Evolutionary conservation across 75 land plant genomes (phyloP).

Genomic region (Picea sitchensis): DNA sequence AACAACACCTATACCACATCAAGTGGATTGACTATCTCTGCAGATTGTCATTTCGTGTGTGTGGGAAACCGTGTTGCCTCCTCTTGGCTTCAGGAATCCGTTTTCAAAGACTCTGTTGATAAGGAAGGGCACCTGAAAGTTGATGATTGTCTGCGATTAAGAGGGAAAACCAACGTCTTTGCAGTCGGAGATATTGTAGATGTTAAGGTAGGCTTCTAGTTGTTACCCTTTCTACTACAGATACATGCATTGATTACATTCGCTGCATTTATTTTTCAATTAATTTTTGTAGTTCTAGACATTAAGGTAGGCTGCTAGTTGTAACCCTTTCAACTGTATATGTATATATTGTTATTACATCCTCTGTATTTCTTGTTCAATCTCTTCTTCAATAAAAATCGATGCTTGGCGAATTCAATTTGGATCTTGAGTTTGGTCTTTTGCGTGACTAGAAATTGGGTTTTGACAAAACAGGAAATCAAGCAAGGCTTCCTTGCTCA

Average conservation of each 20-base stretch:
- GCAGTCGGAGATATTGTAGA: conserved; percentile 43
- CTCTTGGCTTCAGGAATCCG: conserved; percentile 27
- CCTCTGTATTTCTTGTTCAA: background rate
- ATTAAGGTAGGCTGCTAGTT: too few species aligned
- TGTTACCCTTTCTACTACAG: background rate
- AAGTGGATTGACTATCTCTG: conserved; percentile 43
- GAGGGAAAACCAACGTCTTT: conserved; percentile 30
- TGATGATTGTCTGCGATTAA: conserved; percentile 21
- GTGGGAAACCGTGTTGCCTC: conserved; percentile 22
- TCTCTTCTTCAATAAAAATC: background rate
- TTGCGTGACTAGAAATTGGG: background rate
- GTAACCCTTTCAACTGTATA: too few species aligned
- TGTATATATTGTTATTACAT: background rate
- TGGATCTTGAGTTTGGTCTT: background rate
- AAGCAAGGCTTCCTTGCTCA: conserved; percentile 39
- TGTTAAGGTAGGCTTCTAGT: conserved; percentile 21
- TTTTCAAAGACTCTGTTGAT: conserved; percentile 22
- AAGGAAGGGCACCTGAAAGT: conserved; percentile 28
- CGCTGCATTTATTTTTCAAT: too few species aligned
- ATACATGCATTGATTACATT: too few species aligned
- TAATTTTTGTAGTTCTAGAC: too few species aligned
- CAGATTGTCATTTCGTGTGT: conserved; percentile 54
- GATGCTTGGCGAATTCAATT: background rate
- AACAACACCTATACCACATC: conserved; percentile 35
- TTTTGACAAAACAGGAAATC: conserved; percentile 27